Evolutionary conservation across 139 green algal species (phyloP), one percentile per base, ranked within the genome.

Genomic region (Zygnema cylindricum): DNA sequence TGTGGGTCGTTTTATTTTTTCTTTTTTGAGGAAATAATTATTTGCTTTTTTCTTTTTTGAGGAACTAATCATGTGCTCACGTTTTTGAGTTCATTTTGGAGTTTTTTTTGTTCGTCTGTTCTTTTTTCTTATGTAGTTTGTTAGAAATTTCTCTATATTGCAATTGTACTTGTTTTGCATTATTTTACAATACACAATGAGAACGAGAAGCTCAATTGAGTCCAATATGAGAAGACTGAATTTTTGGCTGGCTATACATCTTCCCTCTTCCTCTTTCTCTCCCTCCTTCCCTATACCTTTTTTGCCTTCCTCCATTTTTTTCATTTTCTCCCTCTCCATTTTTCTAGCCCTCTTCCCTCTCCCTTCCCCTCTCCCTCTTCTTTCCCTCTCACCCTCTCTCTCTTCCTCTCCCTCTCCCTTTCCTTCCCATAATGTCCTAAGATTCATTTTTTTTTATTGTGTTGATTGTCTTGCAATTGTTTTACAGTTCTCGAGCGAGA

Each of bases 401-500:
- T 63, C 16, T 63, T 16, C 49, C 49, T 16, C 49, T 63, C 49
- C 49, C 49, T 63, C 49, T 16, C 49, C 16, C 49, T 63, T 16
- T 25, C 49, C 16, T 16, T 63, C 49, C 16, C 49, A 7, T 16
- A 25, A 7, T 63, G 7, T 25, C 49, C 16, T 16, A 25, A 7
- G 7, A 7, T 63, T 25, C 49, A 7, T 63, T 16, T 63, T 16
- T 63, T 16, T 63, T 16, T 25, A n/a, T n/a, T n/a, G n/a, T n/a
- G n/a, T n/a, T n/a, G n/a, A n/a, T n/a, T n/a, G n/a, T n/a, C n/a
- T n/a, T n/a, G n/a, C n/a, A n/a, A n/a, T n/a, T n/a, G n/a, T n/a
- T n/a, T n/a, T 16, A 63, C 49, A 79, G 71, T 79, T 7, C 71
- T 7, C 71, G 71, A 11, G 11, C 71, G 71, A 79, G 7, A 79